A percentile compares a stretch with the other conserved stretches of the same genome.
Conservation (phyloP, 495 filamentous ascomycete species). For the Aspergillus funiculosus region DNA sequence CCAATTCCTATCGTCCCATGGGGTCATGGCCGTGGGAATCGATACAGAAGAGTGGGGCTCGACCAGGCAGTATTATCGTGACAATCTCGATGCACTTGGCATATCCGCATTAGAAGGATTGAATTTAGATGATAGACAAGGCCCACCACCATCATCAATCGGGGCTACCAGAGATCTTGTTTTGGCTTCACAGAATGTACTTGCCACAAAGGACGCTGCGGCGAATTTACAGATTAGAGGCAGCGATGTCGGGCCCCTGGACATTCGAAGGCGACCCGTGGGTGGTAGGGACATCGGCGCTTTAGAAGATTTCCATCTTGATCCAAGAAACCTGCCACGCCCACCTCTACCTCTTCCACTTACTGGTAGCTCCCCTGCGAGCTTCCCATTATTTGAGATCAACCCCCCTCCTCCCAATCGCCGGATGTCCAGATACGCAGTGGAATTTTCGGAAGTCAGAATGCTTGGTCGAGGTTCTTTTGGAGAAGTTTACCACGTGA, state of each 20-base stretch:
- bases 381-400: constrained; percentile 29
- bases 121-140: constrained; percentile 21
- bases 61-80: constrained; percentile 40
- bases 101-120: constrained; percentile 34
- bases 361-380: constrained; percentile 33
- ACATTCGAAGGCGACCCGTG: constrained; percentile 19
- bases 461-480: constrained; percentile 49
- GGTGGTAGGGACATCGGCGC: constrained; percentile 17
- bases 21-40: constrained; percentile 35
- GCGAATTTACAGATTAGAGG: constrained; percentile 10
- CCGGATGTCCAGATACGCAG: constrained; percentile 35
- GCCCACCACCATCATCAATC: constrained; percentile 13
- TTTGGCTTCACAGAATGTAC: constrained; percentile 20
- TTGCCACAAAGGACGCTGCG: constrained; percentile 1
- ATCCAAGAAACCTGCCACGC: constrained; percentile 18
- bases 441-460: constrained; percentile 39
- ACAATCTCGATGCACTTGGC: constrained; percentile 39
- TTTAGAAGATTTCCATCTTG: constrained; percentile 24
- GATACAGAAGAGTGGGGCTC: constrained; percentile 32
- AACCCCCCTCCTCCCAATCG: constrained; percentile 18
- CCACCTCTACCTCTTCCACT: constrained; percentile 26
- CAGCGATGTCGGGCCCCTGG: constrained; percentile 9
- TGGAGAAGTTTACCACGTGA: constrained; percentile 48
- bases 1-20: constrained; percentile 36
- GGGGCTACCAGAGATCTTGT: constrained; percentile 21